These are phyloP conservation scores for Hortaea werneckii DNA, from an alignment of 2,329 filamentous ascomycete species.

Conservation along the genomic window DNA sequence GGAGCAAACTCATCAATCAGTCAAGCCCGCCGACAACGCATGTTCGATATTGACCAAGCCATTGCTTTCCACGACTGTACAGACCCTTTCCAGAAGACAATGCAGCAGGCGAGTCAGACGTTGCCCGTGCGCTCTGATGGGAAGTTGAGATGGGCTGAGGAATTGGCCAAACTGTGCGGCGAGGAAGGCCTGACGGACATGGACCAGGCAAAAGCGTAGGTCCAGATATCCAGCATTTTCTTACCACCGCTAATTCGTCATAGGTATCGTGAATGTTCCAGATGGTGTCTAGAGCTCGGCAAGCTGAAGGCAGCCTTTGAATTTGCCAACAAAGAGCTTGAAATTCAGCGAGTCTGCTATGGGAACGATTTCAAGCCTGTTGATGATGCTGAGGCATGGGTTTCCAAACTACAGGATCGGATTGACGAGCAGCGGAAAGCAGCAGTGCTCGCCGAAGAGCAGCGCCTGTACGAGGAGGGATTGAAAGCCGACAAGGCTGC, in stretches of 20 bases:
- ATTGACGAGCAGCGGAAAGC: no score
- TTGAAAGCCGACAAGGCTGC: constrained; percentile 8
- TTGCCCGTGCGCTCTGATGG: neutral
- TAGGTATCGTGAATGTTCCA: constrained; percentile 11
- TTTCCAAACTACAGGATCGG: no score
- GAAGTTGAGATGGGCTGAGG: neutral
- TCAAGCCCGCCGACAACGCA: neutral
- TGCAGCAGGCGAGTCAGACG: neutral
- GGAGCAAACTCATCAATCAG: neutral
- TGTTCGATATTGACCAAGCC: neutral
- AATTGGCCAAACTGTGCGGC: neutral
- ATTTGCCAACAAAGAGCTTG: constrained; percentile 12
- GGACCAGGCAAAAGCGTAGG: neutral
- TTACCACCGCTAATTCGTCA: constrained; percentile 10
- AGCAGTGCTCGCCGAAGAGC: no score
- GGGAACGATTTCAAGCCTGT: neutral
- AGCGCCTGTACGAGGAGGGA: no score
- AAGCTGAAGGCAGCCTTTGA: constrained; percentile 9
- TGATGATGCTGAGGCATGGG: no score
- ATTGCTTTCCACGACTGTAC: neutral
- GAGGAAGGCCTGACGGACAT: neutral
- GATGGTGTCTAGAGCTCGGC: constrained; percentile 9
- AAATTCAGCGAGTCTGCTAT: constrained; percentile 14
- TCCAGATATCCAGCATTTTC: neutral
- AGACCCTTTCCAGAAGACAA: neutral